Evolutionary conservation across 768 basidiomycete species (phyloP), one percentile per base, ranked within the genome.

Genomic region (Atractiella rhizophila): DNA sequence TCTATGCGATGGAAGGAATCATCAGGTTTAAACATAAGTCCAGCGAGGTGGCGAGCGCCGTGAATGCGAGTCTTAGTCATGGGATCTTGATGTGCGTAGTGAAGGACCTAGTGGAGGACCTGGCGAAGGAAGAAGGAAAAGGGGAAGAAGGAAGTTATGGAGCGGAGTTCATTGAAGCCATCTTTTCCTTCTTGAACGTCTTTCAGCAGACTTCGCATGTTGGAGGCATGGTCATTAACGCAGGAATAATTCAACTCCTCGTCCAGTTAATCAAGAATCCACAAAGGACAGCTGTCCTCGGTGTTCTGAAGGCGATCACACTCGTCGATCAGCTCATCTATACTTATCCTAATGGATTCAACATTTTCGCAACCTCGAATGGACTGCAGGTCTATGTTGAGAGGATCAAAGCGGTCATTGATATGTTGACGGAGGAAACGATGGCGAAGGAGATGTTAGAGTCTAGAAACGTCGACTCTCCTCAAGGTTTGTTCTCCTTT

Each of bases 11-110:
- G 43, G 91, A 98, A 56, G 80, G 80, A 12, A 68, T 88, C 43
- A 76, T 74, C 11, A 67, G 82, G 46, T 86, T 88, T 57, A 70
- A 81, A 45, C 65, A 63, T 45, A 81, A 76, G 55, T 67, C 79
- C 27, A 70, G 73, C 51, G 91, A 96, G 54, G 81, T 88, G 28
- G 59, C 91, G 34, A 74, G 75, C 4, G 75, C 85, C 1, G 69
- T 96, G 28, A 91, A 91, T 56, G 86, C 82, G 20, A 82, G 82
- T 32, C 82, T 94, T 40, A 91, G 83, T 52, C 91, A 96, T 54
- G 91, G 91, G 11, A 75, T 83, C 29, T 59, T 98, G 20, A 81
- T 96, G 74, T 74, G 76, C 23, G 64, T 85, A 27, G 66, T 94
- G 40, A 70, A 85, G 46, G 75, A 73, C 59, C 77, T 78, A 19